A percentile compares a stretch with the other conserved stretches of the same genome.
Conservation (phyloP, 2,329 filamentous ascomycete species). For the Botrytis sinoallii region DNA sequence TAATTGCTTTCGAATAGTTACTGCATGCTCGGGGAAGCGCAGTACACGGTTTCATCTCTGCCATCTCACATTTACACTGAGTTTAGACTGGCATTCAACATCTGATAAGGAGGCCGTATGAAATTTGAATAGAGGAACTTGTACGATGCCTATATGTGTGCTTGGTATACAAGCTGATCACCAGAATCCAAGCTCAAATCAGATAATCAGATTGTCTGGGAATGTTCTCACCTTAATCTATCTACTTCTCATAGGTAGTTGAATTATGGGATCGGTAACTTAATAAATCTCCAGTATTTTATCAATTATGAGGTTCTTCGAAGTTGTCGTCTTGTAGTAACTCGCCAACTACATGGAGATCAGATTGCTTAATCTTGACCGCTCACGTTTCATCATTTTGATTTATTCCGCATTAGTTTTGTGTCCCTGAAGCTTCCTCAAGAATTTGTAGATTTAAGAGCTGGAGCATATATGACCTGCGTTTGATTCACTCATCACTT, state of each 20-base stretch:
- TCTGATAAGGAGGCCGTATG: not conserved
- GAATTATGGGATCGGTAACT: not conserved
- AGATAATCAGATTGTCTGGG: not conserved
- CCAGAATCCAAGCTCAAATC: not conserved
- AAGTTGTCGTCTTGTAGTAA: not conserved
- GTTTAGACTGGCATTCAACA: not conserved
- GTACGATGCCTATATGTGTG: not conserved
- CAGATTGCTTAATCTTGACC: not conserved
- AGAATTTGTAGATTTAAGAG: not conserved
- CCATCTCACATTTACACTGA: fast-evolving
- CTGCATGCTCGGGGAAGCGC: not conserved
- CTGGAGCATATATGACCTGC: not conserved
- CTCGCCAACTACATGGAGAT: not conserved
- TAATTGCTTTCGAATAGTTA: not conserved
- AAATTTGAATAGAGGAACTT: not conserved
- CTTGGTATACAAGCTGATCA: not conserved
- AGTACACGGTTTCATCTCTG: not conserved
- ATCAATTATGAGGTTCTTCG: not conserved
- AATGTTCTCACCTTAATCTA: not conserved
- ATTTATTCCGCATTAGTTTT: not conserved
- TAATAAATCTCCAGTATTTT: not conserved
- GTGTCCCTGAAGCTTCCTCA: not conserved
- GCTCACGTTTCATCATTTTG: not conserved
- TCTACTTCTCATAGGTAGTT: too few species aligned
- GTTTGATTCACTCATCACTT: not conserved